Evolutionary conservation across 495 filamentous ascomycete genomes (phyloP).

Genomic region (Trichoderma orchidacearum): DNA sequence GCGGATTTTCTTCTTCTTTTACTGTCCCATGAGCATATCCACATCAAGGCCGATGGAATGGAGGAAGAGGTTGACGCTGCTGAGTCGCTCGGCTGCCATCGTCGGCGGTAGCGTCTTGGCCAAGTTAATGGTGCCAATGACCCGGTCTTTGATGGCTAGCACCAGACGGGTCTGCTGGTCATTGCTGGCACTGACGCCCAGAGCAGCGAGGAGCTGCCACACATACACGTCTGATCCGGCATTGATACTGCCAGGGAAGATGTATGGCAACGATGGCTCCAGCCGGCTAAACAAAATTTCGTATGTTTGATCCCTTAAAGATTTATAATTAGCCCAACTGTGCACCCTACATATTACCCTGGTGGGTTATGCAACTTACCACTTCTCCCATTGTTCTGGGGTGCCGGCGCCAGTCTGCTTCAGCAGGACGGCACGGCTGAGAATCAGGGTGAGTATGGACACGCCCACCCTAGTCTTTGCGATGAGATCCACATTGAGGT

Average conservation of each 20-base stretch:
- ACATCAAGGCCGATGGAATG: constrained; percentile 94
- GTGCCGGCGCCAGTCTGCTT: constrained; percentile 59
- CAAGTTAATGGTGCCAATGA: constrained; percentile 86
- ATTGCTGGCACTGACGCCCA: constrained; percentile 81
- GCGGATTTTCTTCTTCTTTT: background rate
- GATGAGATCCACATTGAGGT: constrained; percentile 64
- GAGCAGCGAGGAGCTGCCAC: constrained; percentile 93
- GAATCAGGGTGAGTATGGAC: constrained; percentile 84
- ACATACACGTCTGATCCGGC: constrained; percentile 84
- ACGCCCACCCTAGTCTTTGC: constrained; percentile 75
- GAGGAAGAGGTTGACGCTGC: constrained; percentile 97
- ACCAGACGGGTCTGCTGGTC: constrained; percentile 91
- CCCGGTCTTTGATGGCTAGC: constrained; percentile 91
- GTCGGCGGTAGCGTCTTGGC: constrained; percentile 80
- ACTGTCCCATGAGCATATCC: constrained; percentile 46
- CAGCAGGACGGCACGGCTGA: constrained; percentile 84
- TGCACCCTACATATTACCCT: background rate
- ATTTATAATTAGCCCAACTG: constrained; percentile 6
- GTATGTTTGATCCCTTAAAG: constrained; percentile 46
- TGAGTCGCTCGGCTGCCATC: constrained; percentile 63
- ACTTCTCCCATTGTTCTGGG: constrained; percentile 67
- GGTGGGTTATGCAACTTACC: constrained; percentile 36
- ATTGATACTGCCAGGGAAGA: constrained; percentile 77
- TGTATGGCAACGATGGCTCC: constrained; percentile 64
- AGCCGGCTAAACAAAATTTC: constrained; percentile 75